Evolutionary conservation across 2,329 filamentous ascomycete species (phyloP).

Genomic region (Clonostachys solani): DNA sequence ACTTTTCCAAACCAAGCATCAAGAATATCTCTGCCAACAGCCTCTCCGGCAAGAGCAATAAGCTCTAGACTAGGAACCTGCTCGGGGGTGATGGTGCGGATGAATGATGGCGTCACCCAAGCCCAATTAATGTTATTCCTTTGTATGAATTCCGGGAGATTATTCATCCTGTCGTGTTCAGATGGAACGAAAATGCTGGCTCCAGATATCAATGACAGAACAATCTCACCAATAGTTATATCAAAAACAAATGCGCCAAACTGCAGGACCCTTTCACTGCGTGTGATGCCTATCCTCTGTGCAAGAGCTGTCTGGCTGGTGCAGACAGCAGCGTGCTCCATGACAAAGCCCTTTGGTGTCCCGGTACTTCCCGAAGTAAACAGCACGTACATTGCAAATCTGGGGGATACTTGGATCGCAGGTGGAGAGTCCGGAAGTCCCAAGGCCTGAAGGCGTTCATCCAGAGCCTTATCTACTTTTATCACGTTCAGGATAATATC

Average conservation of each 20-base stretch:
- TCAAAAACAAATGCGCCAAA: slow-evolving; percentile 9
- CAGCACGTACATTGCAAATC: slow-evolving; percentile 4
- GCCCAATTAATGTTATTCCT: slow-evolving; percentile 2
- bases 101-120: slow-evolving; percentile 1
- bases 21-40: slow-evolving; percentile 2
- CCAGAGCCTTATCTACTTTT: background rate
- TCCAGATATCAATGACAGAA: slow-evolving; percentile 2
- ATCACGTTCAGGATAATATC: background rate
- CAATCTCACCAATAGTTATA: slow-evolving; percentile 4
- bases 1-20: slow-evolving; percentile 4
- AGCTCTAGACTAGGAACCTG: slow-evolving; percentile 1
- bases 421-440: too few species aligned
- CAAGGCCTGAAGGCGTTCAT: background rate
- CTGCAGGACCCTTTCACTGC: slow-evolving; percentile 2
- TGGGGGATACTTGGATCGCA: background rate
- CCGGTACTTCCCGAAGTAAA: slow-evolving; percentile 12
- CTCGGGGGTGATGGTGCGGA: background rate
- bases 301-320: background rate
- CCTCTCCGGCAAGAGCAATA: slow-evolving; percentile 4
- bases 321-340: slow-evolving; percentile 6
- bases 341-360: slow-evolving; percentile 10
- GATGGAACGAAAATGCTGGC: slow-evolving; percentile 6
- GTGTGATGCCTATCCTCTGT: background rate
- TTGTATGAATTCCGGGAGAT: slow-evolving; percentile 3
- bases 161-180: slow-evolving; percentile 6